phyloP scores from a whole-genome alignment of 176 grass and related monocot genomes.

The Phyllostachys edulis region DNA sequence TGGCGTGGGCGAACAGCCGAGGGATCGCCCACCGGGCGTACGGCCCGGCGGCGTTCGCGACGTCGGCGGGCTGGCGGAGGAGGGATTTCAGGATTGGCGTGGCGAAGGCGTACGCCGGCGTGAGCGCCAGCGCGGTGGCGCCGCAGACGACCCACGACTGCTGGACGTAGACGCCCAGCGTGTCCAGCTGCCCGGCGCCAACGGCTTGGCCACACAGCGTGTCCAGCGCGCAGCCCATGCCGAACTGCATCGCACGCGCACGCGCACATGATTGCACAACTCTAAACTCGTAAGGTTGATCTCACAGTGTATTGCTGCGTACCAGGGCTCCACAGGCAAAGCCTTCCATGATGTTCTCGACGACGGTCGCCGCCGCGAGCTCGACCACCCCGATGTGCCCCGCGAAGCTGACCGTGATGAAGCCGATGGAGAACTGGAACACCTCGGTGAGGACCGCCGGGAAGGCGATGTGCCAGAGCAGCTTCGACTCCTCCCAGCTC shows the following conservation, averaged over 20 bases:
- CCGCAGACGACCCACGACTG: constrained; percentile 58
- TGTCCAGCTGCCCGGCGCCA: constrained; percentile 40
- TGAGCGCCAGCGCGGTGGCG: constrained; percentile 25
- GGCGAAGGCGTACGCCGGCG: constrained; percentile 46
- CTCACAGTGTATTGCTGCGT: neutral
- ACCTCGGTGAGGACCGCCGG: constrained; percentile 59
- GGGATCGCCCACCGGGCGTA: constrained; percentile 52
- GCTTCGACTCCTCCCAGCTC: constrained; percentile 54
- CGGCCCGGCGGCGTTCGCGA: constrained; percentile 27
- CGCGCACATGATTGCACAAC: too few species aligned
- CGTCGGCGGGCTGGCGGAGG: constrained; percentile 33
- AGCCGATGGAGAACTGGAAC: constrained; percentile 67
- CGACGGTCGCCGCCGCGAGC: constrained; percentile 61
- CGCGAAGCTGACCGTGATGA: constrained; percentile 61
- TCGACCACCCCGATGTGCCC: constrained; percentile 59
- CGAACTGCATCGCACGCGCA: constrained; percentile 27
- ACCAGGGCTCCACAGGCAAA: constrained; percentile 57
- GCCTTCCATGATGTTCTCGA: constrained; percentile 53
- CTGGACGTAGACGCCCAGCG: constrained; percentile 53
- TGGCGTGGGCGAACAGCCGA: constrained; percentile 49
- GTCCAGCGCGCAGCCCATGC: constrained; percentile 66
- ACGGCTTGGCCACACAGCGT: constrained; percentile 64
- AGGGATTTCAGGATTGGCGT: constrained; percentile 35
- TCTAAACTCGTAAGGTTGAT: neutral
- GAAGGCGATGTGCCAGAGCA: constrained; percentile 55